Base-by-base conservation (phyloP, 2,329 filamentous ascomycete species). In the Monosporascus sp. region DNA sequence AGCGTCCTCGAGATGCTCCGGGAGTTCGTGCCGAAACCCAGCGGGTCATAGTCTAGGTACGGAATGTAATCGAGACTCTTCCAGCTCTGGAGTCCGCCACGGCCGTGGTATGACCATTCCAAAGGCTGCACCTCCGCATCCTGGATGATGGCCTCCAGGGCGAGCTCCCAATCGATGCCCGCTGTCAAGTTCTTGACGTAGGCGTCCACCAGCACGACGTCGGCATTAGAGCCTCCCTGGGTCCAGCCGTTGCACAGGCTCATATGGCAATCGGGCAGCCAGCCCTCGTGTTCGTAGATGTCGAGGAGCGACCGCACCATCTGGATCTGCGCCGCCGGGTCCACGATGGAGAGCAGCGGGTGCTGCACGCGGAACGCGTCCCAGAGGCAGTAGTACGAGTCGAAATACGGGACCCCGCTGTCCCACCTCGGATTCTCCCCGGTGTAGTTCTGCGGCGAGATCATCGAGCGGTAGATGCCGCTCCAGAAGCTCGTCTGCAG, bases 231-330 rank as follows among this genome's bases (percentile, higher is more conserved):
- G 2, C 85, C 85, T 5, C 85, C 84, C 64, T 88, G 83, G 0
- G 83, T 85, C 68, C 77, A 85, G 1, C 85, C 85, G 62, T 84
- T 84, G 66, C 80, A 85, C 1, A 85, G 72, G 18, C 78, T 82
- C 83, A 88, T 88, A 51, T 83, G 79, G 61, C 84, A 88, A 65
- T 88, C 85, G 0, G 85, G 85, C 11, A 88, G 68, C 70, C 81
- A 86, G 1, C 85, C 85, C 62, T 84, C 78, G 62, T 85, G 76
- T 47, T 74, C 71, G 62, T 87, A 88, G 11, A 81, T 86, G 58
- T 88, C 84, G 2, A 88, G 72, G 20, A 88, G 69, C 53, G 80
- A 83, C 44, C 82, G 76, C 25, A 87, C 74, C 78, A 88, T 85
- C 52, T 76, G 71, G 0, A 79, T 76, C 61, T 86, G 81, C 7